Evolutionary conservation across 78 protist species (phyloP).

Genomic region (Trichosphaerium sp.): DNA sequence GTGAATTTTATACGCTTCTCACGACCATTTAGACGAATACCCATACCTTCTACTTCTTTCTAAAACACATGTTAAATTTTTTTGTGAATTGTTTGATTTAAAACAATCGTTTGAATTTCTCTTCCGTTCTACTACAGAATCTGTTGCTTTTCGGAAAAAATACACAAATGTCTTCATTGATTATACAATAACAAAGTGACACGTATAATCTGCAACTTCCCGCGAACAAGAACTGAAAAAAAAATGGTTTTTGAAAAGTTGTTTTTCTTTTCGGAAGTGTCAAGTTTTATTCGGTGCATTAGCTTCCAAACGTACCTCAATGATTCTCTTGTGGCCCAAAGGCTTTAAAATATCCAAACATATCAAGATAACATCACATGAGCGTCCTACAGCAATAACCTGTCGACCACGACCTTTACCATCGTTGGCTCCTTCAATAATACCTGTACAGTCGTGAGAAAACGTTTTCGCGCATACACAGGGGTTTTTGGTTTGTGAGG

Average conservation of each 20-base stretch:
- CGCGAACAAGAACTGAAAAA: background rate
- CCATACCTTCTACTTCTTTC: constrained; percentile 47
- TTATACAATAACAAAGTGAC: background rate
- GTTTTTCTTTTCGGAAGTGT: no score
- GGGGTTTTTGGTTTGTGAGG: background rate
- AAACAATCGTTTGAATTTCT: background rate
- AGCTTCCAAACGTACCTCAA: constrained; percentile 61
- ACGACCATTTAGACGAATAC: constrained; percentile 54
- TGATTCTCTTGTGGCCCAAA: constrained; percentile 73
- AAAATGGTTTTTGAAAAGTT: constrained; percentile 1
- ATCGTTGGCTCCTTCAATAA: constrained; percentile 98
- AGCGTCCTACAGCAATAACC: constrained; percentile 70
- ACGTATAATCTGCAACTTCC: background rate
- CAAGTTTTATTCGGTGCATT: background rate
- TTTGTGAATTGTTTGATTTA: background rate
- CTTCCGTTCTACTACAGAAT: background rate
- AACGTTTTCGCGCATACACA: background rate
- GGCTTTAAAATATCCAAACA: constrained; percentile 94
- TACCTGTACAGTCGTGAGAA: constrained; percentile 90
- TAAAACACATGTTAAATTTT: background rate
- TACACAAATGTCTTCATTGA: background rate
- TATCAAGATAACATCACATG: constrained; percentile 89
- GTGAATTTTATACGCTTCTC: constrained; percentile 86
- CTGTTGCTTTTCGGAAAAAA: background rate
- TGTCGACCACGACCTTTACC: constrained; percentile 98